Conservation (phyloP, 208 protist species). For the Leishmania amazonensis region DNA sequence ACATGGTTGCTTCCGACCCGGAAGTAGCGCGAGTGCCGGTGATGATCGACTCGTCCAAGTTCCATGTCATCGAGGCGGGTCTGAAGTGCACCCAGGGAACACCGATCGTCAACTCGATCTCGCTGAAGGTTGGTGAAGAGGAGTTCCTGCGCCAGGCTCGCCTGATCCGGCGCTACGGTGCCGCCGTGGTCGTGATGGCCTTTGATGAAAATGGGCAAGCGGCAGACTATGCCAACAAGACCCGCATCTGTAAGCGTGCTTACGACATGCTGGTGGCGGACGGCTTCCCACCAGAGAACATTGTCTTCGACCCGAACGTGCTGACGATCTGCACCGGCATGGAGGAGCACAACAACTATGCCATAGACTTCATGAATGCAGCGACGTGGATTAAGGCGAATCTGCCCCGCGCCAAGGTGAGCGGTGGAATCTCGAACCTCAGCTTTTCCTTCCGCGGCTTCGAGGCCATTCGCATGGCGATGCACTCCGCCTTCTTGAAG, state of each 20-base stretch:
- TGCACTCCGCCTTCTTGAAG: slow-evolving; percentile 95
- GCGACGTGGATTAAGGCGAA: slow-evolving; percentile 83
- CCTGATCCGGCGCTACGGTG: slow-evolving; percentile 92
- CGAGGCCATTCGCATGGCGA: slow-evolving; percentile 83
- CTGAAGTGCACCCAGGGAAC: slow-evolving; percentile 96
- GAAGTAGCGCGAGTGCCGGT: slow-evolving; percentile 94
- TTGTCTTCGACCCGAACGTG: slow-evolving; percentile 98
- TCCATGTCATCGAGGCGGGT: slow-evolving; percentile 92
- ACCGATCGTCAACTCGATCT: slow-evolving; percentile 97
- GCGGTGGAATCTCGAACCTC: slow-evolving; percentile 96
- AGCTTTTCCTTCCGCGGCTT: slow-evolving; percentile 97
- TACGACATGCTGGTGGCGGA: slow-evolving; percentile 90
- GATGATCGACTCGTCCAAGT: slow-evolving; percentile 98
- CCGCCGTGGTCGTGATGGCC: slow-evolving; percentile 93
- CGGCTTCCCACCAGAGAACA: slow-evolving; percentile 92
- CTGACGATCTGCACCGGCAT: slow-evolving; percentile 97
- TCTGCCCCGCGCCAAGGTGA: slow-evolving; percentile 84
- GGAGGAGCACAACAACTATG: slow-evolving; percentile 98
- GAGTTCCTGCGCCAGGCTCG: slow-evolving; percentile 94
- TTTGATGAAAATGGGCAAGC: slow-evolving; percentile 98
- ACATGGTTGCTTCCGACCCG: slow-evolving; percentile 95
- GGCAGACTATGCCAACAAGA: slow-evolving; percentile 79
- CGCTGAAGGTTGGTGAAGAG: slow-evolving; percentile 95
- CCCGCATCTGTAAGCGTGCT: slow-evolving; percentile 94
- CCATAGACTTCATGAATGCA: slow-evolving; percentile 95